A percentile compares a stretch with the other conserved stretches of the same genome.
These are phyloP conservation scores for Capsella bursapastoris DNA, from an alignment of 345 rosid genomes.

Conservation along the genomic window DNA sequence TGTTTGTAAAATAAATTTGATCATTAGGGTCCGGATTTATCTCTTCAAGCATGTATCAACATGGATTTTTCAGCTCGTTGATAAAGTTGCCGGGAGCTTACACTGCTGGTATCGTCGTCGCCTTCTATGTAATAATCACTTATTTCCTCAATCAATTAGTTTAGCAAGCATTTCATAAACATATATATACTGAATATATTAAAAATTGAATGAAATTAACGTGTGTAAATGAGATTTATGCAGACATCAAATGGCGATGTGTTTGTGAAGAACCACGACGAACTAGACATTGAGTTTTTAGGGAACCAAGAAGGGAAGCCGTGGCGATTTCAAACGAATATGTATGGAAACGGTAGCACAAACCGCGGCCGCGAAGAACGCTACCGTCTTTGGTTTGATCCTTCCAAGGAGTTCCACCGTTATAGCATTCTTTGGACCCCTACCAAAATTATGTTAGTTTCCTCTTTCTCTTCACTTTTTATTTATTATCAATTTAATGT, in stretches of 20 bases:
- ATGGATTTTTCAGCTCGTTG: conserved; percentile 88
- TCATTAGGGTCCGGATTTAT: conserved; percentile 80
- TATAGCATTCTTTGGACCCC: conserved; percentile 92
- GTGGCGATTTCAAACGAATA: conserved; percentile 92
- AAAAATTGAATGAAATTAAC: background rate
- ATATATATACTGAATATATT: background rate
- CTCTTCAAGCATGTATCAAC: conserved; percentile 76
- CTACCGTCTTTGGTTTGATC: conserved; percentile 93
- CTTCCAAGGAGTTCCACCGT: conserved; percentile 78
- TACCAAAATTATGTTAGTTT: conserved; percentile 69
- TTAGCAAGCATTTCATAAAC: background rate
- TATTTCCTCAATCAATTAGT: background rate
- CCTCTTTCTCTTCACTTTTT: background rate
- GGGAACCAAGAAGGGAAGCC: conserved; percentile 81
- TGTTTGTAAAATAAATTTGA: conserved; percentile 3
- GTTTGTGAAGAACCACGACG: conserved; percentile 81
- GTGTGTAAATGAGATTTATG: conserved; percentile 12
- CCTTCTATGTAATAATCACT: conserved; percentile 69
- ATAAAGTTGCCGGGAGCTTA: conserved; percentile 83
- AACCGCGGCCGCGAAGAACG: conserved; percentile 86
- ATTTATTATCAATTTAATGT: background rate
- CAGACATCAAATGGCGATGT: conserved; percentile 87
- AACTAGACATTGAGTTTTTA: conserved; percentile 89
- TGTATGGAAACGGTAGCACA: conserved; percentile 93
- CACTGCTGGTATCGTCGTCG: conserved; percentile 86